Base-by-base conservation (phyloP, 139 green algal species). In the Deuterostichococcus epilithicus region DNA sequence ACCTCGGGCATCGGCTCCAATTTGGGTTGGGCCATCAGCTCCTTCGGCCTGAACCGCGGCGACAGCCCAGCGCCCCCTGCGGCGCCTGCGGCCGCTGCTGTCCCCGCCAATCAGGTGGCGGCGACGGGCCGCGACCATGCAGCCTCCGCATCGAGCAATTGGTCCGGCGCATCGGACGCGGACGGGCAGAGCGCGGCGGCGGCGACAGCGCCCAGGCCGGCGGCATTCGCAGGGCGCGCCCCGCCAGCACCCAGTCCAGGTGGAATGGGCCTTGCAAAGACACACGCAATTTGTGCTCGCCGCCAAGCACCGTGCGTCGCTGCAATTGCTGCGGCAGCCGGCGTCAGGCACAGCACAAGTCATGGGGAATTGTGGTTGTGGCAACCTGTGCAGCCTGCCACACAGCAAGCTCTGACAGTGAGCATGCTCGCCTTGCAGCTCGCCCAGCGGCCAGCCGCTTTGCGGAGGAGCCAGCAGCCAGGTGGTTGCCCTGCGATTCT, bases 21-120 rank as follows among this genome's bases (percentile, higher is more conserved):
- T 78, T 10, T 84, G 77, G 81, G 82, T 47, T 86, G 82, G 82
- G 79, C 82, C 2, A 76, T 82, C 32, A 72, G 65, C 70, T 77
- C 73, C 70, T 34, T 83, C 26, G 65, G 52, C 26, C 37, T 77
- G 32, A 38, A 36, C 2, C 35, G 36, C 3, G 39, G 52, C 28
- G 60, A 35, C 28, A n/a, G 15, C 60, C 37, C 60, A 25, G 63
- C 4, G 23, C 44, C 71, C 20, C 52, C 58, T 5, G 44, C 76
- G 22, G 47, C 39, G 5, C 63, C 13, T 0, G 23, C 47, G 35
- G 39, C 69, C 37, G 65, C 47, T n/a, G 58, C 68, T 15, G 37
- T 58, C 25, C 52, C 59, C 18, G 35, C 80, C 5, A 32, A 34
- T 32, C 34, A 25, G 38, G 28, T 52, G n/a, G n/a, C n/a, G n/a